These are phyloP conservation scores for Lablab purpureus DNA, from an alignment of 306 rosid species.

Conservation along the genomic window DNA sequence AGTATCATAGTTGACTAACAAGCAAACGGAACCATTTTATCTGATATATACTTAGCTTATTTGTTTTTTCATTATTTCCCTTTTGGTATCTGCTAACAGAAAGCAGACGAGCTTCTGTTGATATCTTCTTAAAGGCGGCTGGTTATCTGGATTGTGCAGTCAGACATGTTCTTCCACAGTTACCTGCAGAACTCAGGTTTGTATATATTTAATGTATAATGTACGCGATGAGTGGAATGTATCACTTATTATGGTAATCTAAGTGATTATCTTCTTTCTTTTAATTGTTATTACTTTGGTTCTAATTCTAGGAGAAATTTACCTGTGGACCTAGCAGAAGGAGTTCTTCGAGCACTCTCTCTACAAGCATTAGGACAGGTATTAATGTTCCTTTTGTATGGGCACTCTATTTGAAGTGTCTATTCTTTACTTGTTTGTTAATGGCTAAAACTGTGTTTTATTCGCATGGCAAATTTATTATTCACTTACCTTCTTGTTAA, in stretches of 20 bases:
- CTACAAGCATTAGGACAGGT: slow-evolving; percentile 97
- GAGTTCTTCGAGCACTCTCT: slow-evolving; percentile 92
- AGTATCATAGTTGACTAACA: not conserved
- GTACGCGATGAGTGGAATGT: slow-evolving; percentile 4
- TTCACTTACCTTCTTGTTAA: no score
- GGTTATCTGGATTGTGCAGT: slow-evolving; percentile 98
- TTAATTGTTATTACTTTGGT: slow-evolving; percentile 41
- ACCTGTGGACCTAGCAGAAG: slow-evolving; percentile 94
- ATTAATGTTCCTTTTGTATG: slow-evolving; percentile 41
- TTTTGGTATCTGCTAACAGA: slow-evolving; percentile 63
- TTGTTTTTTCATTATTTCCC: slow-evolving; percentile 20
- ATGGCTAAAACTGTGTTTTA: slow-evolving; percentile 13
- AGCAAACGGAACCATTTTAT: slow-evolving; percentile 8
- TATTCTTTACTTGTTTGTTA: not conserved
- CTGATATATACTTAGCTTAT: not conserved
- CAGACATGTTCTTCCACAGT: slow-evolving; percentile 87
- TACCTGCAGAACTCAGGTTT: slow-evolving; percentile 85
- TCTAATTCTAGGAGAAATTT: slow-evolving; percentile 78
- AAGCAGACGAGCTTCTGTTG: slow-evolving; percentile 84
- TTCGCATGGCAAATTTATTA: slow-evolving; percentile 1
- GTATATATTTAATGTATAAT: slow-evolving; percentile 39
- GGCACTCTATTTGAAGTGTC: slow-evolving; percentile 24
- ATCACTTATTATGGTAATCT: slow-evolving; percentile 22
- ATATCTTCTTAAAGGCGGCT: slow-evolving; percentile 89
- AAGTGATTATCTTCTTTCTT: slow-evolving; percentile 15